Base-by-base conservation (phyloP, 768 basidiomycete genomes). In the Fomitopsis serialis region DNA sequence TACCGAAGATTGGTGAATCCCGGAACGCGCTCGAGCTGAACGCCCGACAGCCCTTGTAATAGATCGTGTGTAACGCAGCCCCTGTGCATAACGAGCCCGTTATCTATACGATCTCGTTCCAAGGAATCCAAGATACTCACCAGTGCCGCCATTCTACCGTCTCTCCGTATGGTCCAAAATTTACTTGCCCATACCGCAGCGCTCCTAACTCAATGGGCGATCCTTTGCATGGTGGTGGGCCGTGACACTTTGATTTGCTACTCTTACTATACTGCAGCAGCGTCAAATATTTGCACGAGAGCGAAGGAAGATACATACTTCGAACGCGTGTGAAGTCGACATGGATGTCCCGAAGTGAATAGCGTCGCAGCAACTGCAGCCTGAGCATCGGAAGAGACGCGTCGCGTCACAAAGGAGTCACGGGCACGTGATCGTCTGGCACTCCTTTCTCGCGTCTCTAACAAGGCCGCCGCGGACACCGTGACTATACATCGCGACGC, bases 131-230 rank as follows among this genome's bases (percentile, higher is more conserved):
- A 54, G 45, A n/a, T n/a, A 54, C 73, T 61, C 68, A 87, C 87
- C 89, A 91, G 59, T 91, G 89, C 40, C 80, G 73, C 89, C 89
- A 91, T 61, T 82, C 75, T 2, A 89, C 80, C 0, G 74, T 78
- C 65, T 87, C 84, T 45, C 85, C 81, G 48, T 75, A 80, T 36
- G 74, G 67, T 19, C 65, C 70, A 9, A 62, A 61, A 7, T 66
- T 66, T 6, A 75, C 74, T 48, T 72, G 68, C 0, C 89, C 89
- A 60, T 90, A 89, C n/a, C 89, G 72, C 54, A 91, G 68, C 17
- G 73, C 74, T 2, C 84, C 85, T 15, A 73, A 65, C n/a, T 73
- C 68, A 36, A 91, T 78, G 0, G 61, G 46, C 1, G 78, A 66
- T 34, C 79, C 81, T 21, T 75, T 76, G 67, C 87, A 90, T 3